Evolutionary conservation across 75 land plant species (phyloP).

Genomic region (Cryptomeria japonica): DNA sequence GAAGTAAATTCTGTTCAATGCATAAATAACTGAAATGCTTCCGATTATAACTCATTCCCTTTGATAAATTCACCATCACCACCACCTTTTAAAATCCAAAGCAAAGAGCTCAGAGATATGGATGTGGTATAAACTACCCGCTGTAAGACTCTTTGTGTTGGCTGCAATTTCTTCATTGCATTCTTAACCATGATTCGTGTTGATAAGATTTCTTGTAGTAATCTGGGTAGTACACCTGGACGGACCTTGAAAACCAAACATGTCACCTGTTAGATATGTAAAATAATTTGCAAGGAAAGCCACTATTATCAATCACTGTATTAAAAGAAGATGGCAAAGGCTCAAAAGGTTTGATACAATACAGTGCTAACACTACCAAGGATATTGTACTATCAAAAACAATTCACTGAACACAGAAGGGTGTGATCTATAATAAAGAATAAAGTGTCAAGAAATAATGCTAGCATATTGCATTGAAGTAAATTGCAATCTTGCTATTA

Average conservation of each 20-base stretch:
- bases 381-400: neutral
- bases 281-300: neutral
- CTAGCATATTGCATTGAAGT: neutral
- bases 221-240: slow-evolving; percentile 86
- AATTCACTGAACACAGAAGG: neutral
- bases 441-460: neutral
- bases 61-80: neutral
- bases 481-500: neutral
- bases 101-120: neutral
- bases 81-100: neutral
- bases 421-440: neutral
- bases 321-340: neutral
- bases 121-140: slow-evolving; percentile 47
- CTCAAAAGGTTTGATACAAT: neutral
- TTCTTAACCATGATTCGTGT: slow-evolving; percentile 95
- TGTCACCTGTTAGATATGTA: neutral
- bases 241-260: slow-evolving; percentile 45
- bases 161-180: slow-evolving; percentile 78
- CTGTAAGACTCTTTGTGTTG: slow-evolving; percentile 73
- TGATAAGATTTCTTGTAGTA: slow-evolving; percentile 85
- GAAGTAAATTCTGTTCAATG: neutral
- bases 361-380: neutral
- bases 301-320: neutral
- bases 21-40: neutral
- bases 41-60: neutral